Evolutionary conservation across 768 basidiomycete species (phyloP), one percentile per base, ranked within the genome.

Genomic region (Dioszegia crocea): DNA sequence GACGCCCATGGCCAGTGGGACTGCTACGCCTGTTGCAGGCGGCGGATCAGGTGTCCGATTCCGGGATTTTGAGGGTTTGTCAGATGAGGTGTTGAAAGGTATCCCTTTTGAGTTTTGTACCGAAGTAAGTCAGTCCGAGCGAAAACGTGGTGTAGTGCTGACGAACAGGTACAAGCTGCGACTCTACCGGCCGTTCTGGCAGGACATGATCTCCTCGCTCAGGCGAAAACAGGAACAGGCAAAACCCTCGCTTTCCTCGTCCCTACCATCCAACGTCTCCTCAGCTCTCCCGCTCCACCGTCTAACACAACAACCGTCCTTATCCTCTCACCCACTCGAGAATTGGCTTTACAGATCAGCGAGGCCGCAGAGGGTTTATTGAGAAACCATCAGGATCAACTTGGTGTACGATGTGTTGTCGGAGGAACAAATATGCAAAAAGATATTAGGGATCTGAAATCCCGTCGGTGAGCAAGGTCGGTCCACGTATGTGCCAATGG

Each of bases 191-290:
- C 61, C 23, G 57, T 68, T 21, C 45, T 75, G 4, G 54, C 46
- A n/a, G 67, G 64, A 4, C 54, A 55, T 12, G 73, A 76, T 52
- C 58, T 74, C 52, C 62, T 76, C 10, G 70, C 70, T 24, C 68
- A 77, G 63, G 73, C 73, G 38, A 73, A 75, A 55, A 85, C 84
- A 1, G 84, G 84, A 29, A 86, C 86, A 12, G 85, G 85, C 75
- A 78, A 79, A 77, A 80, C 80, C 23, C 57, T 80, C 8, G 79
- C 76, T 1, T 80, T 80, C 70, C 70, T 80, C 39, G 57, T 80
- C 26, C 79, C 80, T 0, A 59, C 78, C 1, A 71, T 80, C 29
- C 71, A 80, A 40, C 60, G 60, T 19, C 69, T 78, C 33, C 36
- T 78, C 26, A 56, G 53, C 19, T 51, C 67, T 8, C 50, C 56